Evolutionary conservation across 148 eudicot genomes (phyloP), one percentile per base, ranked within the genome.

Genomic region (Beta vulgaris): DNA sequence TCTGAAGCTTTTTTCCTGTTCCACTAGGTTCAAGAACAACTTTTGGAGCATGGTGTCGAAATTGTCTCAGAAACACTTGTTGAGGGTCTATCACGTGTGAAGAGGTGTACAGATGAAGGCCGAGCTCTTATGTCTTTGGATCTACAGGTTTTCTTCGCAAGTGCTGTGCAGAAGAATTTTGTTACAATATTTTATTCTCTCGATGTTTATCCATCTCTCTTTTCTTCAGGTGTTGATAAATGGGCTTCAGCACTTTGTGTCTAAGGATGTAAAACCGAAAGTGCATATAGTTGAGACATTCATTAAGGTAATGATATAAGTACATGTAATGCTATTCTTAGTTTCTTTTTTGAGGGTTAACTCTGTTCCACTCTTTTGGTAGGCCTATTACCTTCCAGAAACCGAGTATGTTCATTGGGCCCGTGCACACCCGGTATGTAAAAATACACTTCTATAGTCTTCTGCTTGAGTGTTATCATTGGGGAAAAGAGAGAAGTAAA

Each of bases 301-400:
- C 76, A 87, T 93, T 77, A 93, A 93, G 98, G 98, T 87, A 79
- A 81, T 51, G 2, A 5, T 55, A 18, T 35, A 29, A 19, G 18
- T 72, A 76, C 29, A 71, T 61, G 35, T 46, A 6, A n/a, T 19
- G 48, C 0, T 19, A 19, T 4, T 51, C n/a, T 1, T 51, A 19
- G 57, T 23, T 51, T 9, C 7, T 21, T 40, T 44, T 66, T 59
- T 65, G 25, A 21, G 21, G 73, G 21, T 42, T 43, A 43, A 13
- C 66, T 46, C 10, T 71, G 26, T 57, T 54, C n/a, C 3, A 46
- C 49, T 72, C 43, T 74, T 51, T 78, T 34, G 67, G 76, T 86
- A 94, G 98, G 98, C 98, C 16, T 94, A 91, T 83, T 94, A 94
- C 77, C 90, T 94, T 79, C 97, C 98, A 48, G 98, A 90, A 91